Conservation (phyloP, 2,329 filamentous ascomycete genomes). For the Penicillium italicum region DNA sequence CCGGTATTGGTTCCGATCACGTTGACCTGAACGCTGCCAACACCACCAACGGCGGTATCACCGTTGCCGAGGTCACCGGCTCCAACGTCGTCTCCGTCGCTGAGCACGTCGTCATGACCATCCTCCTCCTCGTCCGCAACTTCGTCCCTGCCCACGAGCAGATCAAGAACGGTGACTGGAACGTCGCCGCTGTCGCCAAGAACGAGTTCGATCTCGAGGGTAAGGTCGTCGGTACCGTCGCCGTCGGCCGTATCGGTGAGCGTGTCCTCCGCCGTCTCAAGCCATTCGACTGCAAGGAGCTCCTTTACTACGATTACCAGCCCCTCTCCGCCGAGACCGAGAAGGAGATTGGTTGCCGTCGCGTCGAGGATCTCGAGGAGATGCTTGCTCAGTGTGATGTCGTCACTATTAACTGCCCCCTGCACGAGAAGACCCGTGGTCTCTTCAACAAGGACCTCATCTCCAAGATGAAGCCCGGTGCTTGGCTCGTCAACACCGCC, state of each 20-base stretch:
- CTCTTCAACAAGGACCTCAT: slow-evolving; percentile 99
- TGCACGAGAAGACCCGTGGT: slow-evolving; percentile 95
- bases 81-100: slow-evolving; percentile 98
- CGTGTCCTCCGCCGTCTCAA: slow-evolving; percentile 93
- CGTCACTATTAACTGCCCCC: slow-evolving; percentile 98
- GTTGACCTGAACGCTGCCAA: slow-evolving; percentile 96
- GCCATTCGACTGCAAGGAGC: slow-evolving; percentile 98
- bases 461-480: slow-evolving; percentile 96
- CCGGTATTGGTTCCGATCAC: slow-evolving; percentile 97
- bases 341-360: slow-evolving; percentile 90
- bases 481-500: slow-evolving; percentile 98
- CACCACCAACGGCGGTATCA: slow-evolving; percentile 96
- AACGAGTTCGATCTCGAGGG: slow-evolving; percentile 96
- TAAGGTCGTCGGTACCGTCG: slow-evolving; percentile 97
- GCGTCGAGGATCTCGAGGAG: slow-evolving; percentile 86
- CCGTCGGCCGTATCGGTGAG: slow-evolving; percentile 95
- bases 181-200: slow-evolving; percentile 94
- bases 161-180: slow-evolving; percentile 84
- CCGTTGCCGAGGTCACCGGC: slow-evolving; percentile 94
- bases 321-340: slow-evolving; percentile 79
- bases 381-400: slow-evolving; percentile 92
- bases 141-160: slow-evolving; percentile 96
- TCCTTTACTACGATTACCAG: slow-evolving; percentile 99
- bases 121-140: slow-evolving; percentile 92
- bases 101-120: slow-evolving; percentile 99